Percentiles rank a stretch among this genome's conserved stretches.
Conservation (phyloP, 73 alveolate species). For the Paramecium biaurelia region DNA sequence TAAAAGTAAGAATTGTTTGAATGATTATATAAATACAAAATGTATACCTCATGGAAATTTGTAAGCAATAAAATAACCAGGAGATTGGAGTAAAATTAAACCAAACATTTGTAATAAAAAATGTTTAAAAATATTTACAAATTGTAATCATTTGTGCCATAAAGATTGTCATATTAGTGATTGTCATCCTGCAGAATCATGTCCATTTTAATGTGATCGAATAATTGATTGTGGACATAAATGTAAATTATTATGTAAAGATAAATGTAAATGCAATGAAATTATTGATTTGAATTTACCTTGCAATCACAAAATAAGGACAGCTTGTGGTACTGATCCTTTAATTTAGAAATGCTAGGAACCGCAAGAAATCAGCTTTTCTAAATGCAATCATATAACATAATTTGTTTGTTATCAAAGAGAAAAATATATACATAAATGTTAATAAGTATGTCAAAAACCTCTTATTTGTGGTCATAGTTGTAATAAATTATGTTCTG, state of each 20-base stretch:
- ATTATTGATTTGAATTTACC: not conserved
- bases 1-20: slow-evolving; percentile 40
- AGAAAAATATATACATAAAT: not conserved
- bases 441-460: not conserved
- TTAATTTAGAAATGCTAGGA: not conserved
- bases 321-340: slow-evolving; percentile 9
- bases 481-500: slow-evolving; percentile 72
- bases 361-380: slow-evolving; percentile 26
- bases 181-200: not conserved
- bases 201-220: slow-evolving; percentile 39
- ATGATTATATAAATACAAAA: not conserved
- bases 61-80: not conserved
- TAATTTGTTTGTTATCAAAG: slow-evolving; percentile 59
- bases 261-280: not conserved
- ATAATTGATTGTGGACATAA: slow-evolving; percentile 60
- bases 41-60: not conserved
- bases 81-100: slow-evolving; percentile 3
- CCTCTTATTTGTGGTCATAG: slow-evolving; percentile 70
- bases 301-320: slow-evolving; percentile 46
- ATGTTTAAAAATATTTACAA: not conserved
- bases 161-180: slow-evolving; percentile 49
- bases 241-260: not conserved
- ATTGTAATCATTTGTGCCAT: slow-evolving; percentile 56
- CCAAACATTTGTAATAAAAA: slow-evolving; percentile 19
- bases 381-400: slow-evolving; percentile 67